Conservation (phyloP, 2,329 filamentous ascomycete genomes). For the Thelonectria blattea region DNA sequence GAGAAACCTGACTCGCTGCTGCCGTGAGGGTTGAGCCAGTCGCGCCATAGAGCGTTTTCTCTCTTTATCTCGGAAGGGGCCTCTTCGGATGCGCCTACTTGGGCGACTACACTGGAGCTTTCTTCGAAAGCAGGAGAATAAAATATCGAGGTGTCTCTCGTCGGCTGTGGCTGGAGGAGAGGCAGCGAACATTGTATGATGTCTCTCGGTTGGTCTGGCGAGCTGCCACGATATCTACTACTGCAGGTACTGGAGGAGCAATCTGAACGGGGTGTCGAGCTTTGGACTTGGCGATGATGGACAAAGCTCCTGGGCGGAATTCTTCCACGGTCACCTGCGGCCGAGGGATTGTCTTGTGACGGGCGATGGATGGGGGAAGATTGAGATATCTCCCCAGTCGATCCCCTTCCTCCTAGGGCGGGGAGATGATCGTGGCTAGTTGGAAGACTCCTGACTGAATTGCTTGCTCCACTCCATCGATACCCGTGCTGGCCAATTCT, state of each 20-base stretch:
- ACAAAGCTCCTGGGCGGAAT: not conserved
- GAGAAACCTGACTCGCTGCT: not conserved
- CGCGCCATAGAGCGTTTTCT: conserved; percentile 33
- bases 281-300: not conserved
- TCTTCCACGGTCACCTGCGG: not conserved
- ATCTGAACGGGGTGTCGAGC: not conserved
- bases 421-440: conserved; percentile 7
- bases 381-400: not conserved
- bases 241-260: not conserved
- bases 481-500: conserved; percentile 39
- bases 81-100: conserved; percentile 16
- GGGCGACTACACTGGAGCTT: conserved; percentile 22
- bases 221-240: not conserved
- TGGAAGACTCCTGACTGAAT: conserved; percentile 34
- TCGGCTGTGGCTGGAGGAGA: conserved; percentile 38
- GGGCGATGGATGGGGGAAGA: not conserved
- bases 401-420: not conserved
- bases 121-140: conserved; percentile 23
- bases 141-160: conserved; percentile 20
- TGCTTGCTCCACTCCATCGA: conserved; percentile 39
- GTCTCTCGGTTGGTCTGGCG: conserved; percentile 21
- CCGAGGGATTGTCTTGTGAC: not conserved
- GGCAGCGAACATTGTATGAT: conserved; percentile 24
- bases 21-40: conserved; percentile 27
- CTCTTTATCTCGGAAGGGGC: conserved; percentile 3